Conservation (phyloP, 225 moss, liverwort and hornwort genomes). For the Takakia lepidozioides region DNA sequence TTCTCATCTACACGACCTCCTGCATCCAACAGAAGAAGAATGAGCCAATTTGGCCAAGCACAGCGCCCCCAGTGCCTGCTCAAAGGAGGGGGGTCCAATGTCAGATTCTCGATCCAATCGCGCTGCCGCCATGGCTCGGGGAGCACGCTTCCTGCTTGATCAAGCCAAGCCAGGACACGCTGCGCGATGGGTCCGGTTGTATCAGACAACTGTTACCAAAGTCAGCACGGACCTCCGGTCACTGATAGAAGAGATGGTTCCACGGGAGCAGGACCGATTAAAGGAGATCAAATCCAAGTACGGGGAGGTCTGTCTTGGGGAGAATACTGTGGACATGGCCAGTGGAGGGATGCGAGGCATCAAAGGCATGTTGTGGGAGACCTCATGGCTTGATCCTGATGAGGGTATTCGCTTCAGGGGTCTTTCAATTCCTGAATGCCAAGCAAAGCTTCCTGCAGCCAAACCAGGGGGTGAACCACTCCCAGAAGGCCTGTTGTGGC, state of each 20-base stretch:
- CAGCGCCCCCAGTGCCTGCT: too few relatives aligned
- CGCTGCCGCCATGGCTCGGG: too few relatives aligned
- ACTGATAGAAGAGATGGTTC: slow-evolving; percentile 32
- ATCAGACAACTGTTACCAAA: slow-evolving; percentile 1
- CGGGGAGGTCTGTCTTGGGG: slow-evolving; percentile 28
- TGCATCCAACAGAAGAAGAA: too few relatives aligned
- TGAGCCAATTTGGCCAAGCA: too few relatives aligned
- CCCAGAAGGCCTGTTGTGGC: slow-evolving; percentile 40
- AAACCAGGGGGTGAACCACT: slow-evolving; percentile 36
- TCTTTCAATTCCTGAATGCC: slow-evolving; percentile 40
- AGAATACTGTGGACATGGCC: slow-evolving; percentile 38
- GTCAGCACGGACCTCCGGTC: slow-evolving; percentile 22
- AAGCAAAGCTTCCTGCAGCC: slow-evolving; percentile 25
- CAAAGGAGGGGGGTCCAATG: too few relatives aligned
- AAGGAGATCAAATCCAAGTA: slow-evolving; percentile 37
- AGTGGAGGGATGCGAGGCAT: slow-evolving; percentile 47
- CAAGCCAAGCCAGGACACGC: too few relatives aligned
- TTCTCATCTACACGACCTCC: too few relatives aligned
- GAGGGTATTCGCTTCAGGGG: slow-evolving; percentile 43
- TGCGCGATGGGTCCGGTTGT: too few relatives aligned
- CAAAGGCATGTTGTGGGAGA: slow-evolving; percentile 42
- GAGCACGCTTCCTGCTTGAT: too few relatives aligned
- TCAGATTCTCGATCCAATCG: too few relatives aligned
- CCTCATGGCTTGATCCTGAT: slow-evolving; percentile 33
- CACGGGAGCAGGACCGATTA: slow-evolving; percentile 31